Base-by-base conservation (phyloP, 768 basidiomycete genomes). In the Suillus paluster region DNA sequence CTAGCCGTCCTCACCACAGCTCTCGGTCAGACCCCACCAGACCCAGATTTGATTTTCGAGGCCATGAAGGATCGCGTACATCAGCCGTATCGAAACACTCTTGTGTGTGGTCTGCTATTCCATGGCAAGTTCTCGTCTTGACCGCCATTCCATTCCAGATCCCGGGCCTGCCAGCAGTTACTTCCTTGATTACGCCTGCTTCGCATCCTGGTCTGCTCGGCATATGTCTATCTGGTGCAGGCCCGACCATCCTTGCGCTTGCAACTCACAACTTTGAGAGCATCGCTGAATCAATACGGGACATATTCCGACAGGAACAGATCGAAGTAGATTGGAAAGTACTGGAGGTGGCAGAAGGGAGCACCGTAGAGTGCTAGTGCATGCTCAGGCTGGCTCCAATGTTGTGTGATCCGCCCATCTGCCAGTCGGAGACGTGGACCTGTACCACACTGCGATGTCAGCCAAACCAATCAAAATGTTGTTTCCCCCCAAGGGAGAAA, bases 11-110 rank as follows among this genome's bases (percentile, higher is more conserved):
- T 99, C 59, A 98, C 97, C 1, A 97, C 95, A 3, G 96, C 97
- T 0, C 84, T 99, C 11, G 90, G 87, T 3, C 89, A 91, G 69
- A 86, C 89, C 11, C 95, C 97, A 1, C 96, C 95, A 1, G 94
- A 99, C 72, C 87, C 97, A 0, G 92, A 89, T 21, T 86, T 99
- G n/a, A 97, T 99, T 60, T 99, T 97, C 76, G 97, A 99, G 73
- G 97, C 97, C 1, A 99, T 99, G 97, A 97, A 98, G 72, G 97
- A 99, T 78, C 88, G 92, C 59, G 85, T 99, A 15, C 97, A 99
- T 74, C 97, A 99, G 73, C 97, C 97, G 1, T 99, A 98, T 74
- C 88, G 97, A 38, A 94, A 90, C 75, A 74, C 82, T 25, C 81
- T 99, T 61, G 95, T 95, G 72, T 48, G 89, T 79, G 2, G 59